Conservation (phyloP, 139 green algal genomes). For the Deuterostichococcus epilithicus region DNA sequence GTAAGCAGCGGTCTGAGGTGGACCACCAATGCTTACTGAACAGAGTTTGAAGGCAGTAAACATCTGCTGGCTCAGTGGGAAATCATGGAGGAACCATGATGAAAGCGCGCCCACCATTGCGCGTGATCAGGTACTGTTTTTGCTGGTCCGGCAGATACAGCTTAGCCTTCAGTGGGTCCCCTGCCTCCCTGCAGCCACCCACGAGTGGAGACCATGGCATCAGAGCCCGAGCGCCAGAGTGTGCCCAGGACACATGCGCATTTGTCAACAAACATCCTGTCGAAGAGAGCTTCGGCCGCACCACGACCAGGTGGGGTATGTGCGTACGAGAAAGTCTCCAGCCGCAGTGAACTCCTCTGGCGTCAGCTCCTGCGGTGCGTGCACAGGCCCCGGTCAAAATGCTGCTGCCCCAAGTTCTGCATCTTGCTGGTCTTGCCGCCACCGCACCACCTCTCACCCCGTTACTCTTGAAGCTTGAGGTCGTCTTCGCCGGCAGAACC, state of each 20-base stretch:
- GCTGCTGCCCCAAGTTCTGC: no score
- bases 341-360: constrained; percentile 80
- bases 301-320: constrained; percentile 85
- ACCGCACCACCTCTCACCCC: constrained; percentile 20
- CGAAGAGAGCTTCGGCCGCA: constrained; percentile 20
- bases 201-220: background rate
- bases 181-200: constrained; percentile 58
- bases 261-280: background rate
- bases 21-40: background rate
- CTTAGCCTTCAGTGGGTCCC: constrained; percentile 56
- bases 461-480: constrained; percentile 31
- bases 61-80: background rate
- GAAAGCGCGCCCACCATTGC: constrained; percentile 55
- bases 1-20: background rate
- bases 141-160: constrained; percentile 60
- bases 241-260: background rate
- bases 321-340: constrained; percentile 78
- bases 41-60: background rate
- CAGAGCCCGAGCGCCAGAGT: background rate
- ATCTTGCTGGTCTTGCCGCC: no score
- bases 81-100: background rate
- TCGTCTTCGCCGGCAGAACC: constrained; percentile 14
- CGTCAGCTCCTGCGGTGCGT: constrained; percentile 67
- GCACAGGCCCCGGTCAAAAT: no score
- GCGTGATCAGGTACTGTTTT: constrained; percentile 88